phyloP scores from a whole-genome alignment of 768 basidiomycete species.

The Lentinula sp. region DNA sequence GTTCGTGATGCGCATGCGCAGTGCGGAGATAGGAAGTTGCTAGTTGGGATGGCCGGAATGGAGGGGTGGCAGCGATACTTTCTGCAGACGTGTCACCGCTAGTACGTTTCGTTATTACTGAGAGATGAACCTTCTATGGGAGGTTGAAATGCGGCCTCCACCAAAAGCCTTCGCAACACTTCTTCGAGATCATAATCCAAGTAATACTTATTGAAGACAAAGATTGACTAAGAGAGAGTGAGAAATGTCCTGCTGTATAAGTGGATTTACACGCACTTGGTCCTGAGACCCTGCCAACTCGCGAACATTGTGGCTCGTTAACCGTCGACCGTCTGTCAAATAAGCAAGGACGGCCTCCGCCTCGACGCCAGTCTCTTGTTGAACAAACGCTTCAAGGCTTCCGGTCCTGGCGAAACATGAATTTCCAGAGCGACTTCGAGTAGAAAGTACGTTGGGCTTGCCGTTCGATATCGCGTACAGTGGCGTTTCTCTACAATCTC shows the following conservation, averaged over 20 bases:
- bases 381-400: conserved; percentile 66
- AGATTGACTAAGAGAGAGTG: conserved; percentile 46
- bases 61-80: conserved; percentile 61
- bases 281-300: conserved; percentile 72
- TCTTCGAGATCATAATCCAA: conserved; percentile 65
- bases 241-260: background rate
- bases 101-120: background rate
- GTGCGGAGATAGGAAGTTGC: conserved; percentile 61
- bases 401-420: conserved; percentile 37
- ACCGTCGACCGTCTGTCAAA: conserved; percentile 70
- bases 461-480: conserved; percentile 76
- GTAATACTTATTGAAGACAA: conserved; percentile 79
- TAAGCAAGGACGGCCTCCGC: conserved; percentile 70
- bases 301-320: conserved; percentile 65
- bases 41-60: conserved; percentile 60
- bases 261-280: conserved; percentile 45
- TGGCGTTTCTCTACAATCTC: conserved; percentile 47
- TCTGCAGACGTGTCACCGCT: conserved; percentile 29
- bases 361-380: conserved; percentile 66
- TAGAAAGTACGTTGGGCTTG: conserved; percentile 19
- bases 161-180: conserved; percentile 56
- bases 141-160: conserved; percentile 60
- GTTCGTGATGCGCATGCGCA: conserved; percentile 59
- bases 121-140: conserved; percentile 56
- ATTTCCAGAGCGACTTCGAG: conserved; percentile 2